Evolutionary conservation across 495 filamentous ascomycete species (phyloP), one percentile per base, ranked within the genome.

Genomic region (Clohesyomyces aquaticus): DNA sequence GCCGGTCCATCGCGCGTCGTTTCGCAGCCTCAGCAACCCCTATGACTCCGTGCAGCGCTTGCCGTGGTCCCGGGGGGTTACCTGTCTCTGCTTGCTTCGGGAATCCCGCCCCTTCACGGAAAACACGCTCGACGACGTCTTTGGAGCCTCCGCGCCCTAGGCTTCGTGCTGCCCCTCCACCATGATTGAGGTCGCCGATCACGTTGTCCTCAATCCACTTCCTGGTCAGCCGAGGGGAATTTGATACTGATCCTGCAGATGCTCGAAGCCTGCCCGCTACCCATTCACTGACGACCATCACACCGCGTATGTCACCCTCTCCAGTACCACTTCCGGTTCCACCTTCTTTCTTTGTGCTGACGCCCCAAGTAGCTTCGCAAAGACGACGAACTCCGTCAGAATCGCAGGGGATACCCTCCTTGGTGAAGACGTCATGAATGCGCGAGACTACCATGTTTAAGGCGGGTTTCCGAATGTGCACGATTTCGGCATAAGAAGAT

Each of bases 211-310:
- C 94, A 21, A 97, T 80, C 89, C 94, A 96, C 63, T 83, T 82
- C 46, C 86, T 82, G 0, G 91, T 97, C 49, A 98, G 74, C 60
- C 79, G 77, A 4, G 29, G 67, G 56, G 25, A 63, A 67, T 38
- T 69, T 48, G 61, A 72, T 61, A 10, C 74, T 49, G 66, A 61
- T 55, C 59, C 66, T 61, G 50, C 71, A 59, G 75, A 80, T 14
- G 88, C 84, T 63, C 84, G 82, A 32, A 97, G 76, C 68, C 91
- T 91, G 27, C 87, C 83, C 29, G 94, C 93, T 43, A 94, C 90
- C 91, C 93, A 97, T 80, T 98, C 93, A 26, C 90, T 91, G 8
- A 93, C 89, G 9, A 98, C 94, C 80, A 98, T 88, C 26, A 96
- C 83, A 22, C 91, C 90, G 65, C 94, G 85, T 32, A 98, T 87